Evolutionary conservation across 176 grass and related monocot genomes (phyloP).

Genomic region (Otatea glauca): DNA sequence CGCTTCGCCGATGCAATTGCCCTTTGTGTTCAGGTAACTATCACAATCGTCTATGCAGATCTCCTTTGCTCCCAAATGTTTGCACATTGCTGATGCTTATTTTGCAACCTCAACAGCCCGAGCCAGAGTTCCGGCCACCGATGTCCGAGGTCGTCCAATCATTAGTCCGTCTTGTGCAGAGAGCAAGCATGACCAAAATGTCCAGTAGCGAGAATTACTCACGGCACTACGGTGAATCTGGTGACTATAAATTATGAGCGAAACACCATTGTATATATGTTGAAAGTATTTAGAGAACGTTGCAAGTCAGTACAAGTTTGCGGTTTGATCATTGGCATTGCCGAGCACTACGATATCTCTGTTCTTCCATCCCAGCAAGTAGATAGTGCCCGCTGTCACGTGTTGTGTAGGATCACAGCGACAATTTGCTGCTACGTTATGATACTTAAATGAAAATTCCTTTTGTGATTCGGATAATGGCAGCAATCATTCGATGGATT

Average conservation of each 20-base stretch:
- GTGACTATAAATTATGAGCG: constrained; percentile 29
- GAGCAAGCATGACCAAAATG: constrained; percentile 40
- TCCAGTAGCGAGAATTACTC: neutral
- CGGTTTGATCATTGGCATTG: neutral
- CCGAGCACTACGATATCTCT: neutral
- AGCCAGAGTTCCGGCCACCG: constrained; percentile 81
- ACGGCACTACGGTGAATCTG: constrained; percentile 19
- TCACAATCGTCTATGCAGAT: neutral
- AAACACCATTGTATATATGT: constrained; percentile 1
- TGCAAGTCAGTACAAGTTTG: neutral
- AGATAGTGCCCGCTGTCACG: neutral
- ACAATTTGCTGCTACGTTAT: neutral
- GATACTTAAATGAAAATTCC: neutral
- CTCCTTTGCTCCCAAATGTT: neutral
- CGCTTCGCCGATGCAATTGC: constrained; percentile 90
- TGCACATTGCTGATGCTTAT: neutral
- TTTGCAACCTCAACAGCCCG: constrained; percentile 40
- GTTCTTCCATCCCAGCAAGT: neutral
- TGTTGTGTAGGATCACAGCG: neutral
- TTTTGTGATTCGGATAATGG: neutral
- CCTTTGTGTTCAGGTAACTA: constrained; percentile 79
- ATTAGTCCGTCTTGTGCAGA: constrained; percentile 64
- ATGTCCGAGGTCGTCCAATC: constrained; percentile 80
- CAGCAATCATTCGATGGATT: neutral
- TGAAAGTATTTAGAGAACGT: constrained; percentile 12